Conservation (phyloP, 441 rosid genomes). For the Corymbia calophylla region DNA sequence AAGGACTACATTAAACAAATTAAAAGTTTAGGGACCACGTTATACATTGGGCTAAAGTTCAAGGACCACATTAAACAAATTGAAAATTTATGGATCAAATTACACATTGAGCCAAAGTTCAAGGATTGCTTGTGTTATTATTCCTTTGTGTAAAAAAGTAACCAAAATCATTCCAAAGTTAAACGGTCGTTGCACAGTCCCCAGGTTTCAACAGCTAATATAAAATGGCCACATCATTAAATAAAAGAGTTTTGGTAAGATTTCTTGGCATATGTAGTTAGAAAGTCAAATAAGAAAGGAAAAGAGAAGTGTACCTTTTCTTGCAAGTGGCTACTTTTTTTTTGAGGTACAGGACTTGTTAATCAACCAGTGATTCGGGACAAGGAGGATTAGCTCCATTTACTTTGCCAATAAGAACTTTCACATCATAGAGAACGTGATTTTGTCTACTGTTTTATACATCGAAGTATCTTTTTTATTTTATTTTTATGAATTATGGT, state of each 20-base stretch:
- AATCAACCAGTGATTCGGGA: neutral
- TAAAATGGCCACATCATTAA: neutral
- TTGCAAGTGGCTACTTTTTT: neutral
- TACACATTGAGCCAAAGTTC: too few relatives aligned
- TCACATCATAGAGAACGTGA: neutral
- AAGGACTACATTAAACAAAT: too few relatives aligned
- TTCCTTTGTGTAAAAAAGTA: neutral
- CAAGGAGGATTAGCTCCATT: neutral
- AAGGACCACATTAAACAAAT: too few relatives aligned
- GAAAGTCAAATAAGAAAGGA: neutral
- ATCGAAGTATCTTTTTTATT: neutral
- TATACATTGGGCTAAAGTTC: too few relatives aligned
- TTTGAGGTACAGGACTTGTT: neutral
- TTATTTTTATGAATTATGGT: neutral
- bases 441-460: neutral
- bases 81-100: too few relatives aligned
- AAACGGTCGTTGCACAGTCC: neutral
- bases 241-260: neutral
- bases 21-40: too few relatives aligned
- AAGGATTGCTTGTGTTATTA: too few relatives aligned
- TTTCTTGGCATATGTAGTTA: neutral
- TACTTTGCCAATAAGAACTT: neutral
- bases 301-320: neutral
- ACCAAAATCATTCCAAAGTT: neutral
- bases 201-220: neutral